Evolutionary conservation across 495 filamentous ascomycete genomes (phyloP), one percentile per base, ranked within the genome.

Genomic region (Thermothielavioides terrestris): DNA sequence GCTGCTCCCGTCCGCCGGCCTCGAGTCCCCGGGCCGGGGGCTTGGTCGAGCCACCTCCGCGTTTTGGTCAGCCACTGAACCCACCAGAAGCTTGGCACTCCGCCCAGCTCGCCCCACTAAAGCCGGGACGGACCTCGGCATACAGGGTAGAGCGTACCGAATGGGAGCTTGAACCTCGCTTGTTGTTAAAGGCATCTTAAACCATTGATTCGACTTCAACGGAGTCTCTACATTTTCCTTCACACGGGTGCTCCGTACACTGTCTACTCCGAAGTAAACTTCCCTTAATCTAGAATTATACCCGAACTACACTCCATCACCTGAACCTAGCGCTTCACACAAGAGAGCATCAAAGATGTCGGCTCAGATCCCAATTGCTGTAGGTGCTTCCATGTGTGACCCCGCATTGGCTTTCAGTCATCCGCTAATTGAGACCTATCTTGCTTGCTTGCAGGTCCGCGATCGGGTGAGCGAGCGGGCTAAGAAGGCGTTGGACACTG

Each of bases 401-500:
- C 39, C 34, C 38, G 28, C 8, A 9, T 36, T n/a, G n/a, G n/a
- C n/a, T n/a, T 31, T 32, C 36, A 12, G 31, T 26, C 20, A 27
- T 37, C 54, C 49, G 52, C 68, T 69, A 55, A n/a, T n/a, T n/a
- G n/a, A 74, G 21, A n/a, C 35, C 22, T 26, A 10, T 23, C 2
- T 10, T 15, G 1, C 20, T 38, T 20, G n/a, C n/a, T n/a, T n/a
- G n/a, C 47, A 79, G 76, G 75, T 77, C 34, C 65, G 67, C 46
- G 57, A 71, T 53, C 70, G 74, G 56, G 86, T 95, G 46, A 89
- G 86, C 75, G 88, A 94, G 25, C 76, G 79, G 53, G 89, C 89
- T 37, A 83, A 79, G 74, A 78, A 85, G 71, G 86, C 64, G 23
- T 40, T 71, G 43, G 68, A 73, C 44, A 39, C 91, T 73, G 88